Evolutionary conservation across 192 early-diverging fungal genomes (phyloP).

Genomic region (Entophlyctis helioformis): DNA sequence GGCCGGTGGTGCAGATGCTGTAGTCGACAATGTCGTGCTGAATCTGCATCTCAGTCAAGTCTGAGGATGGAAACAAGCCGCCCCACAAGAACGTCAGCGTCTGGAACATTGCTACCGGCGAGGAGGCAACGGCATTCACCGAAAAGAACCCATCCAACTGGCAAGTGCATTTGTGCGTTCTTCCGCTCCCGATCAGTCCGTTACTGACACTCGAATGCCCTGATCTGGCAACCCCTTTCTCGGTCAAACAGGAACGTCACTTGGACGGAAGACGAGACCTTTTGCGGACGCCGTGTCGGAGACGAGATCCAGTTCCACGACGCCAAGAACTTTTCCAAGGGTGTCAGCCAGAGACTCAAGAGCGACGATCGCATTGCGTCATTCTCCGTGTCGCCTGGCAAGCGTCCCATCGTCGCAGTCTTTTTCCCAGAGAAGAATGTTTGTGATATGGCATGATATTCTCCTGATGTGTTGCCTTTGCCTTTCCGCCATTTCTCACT

Average conservation of each 20-base stretch:
- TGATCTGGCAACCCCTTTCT: no score
- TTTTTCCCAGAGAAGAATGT: slow-evolving; percentile 74
- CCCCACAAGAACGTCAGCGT: slow-evolving; percentile 69
- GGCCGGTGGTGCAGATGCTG: no score
- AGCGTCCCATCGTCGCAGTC: slow-evolving; percentile 66
- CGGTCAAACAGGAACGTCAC: slow-evolving; percentile 63
- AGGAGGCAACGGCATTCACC: slow-evolving; percentile 56
- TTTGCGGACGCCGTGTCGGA: slow-evolving; percentile 73
- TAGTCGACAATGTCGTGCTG: no score
- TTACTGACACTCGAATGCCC: no score
- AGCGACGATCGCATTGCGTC: slow-evolving; percentile 65
- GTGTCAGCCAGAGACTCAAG: slow-evolving; percentile 18
- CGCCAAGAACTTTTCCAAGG: slow-evolving; percentile 45
- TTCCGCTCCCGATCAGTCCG: no score
- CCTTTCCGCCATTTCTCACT: no score
- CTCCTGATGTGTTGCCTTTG: no score
- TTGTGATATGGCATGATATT: not conserved
- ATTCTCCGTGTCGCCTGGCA: slow-evolving; percentile 86
- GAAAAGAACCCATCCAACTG: slow-evolving; percentile 69
- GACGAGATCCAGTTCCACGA: slow-evolving; percentile 84
- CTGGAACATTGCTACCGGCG: slow-evolving; percentile 64
- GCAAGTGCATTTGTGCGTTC: no score
- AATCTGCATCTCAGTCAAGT: no score
- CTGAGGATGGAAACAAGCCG: slow-evolving; percentile 41
- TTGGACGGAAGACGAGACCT: slow-evolving; percentile 87